Percentiles rank a stretch among this genome's conserved stretches.
Evolutionary conservation across 1,139 yeast genomes (phyloP).

Genomic region (Arxiozyma bovina): DNA sequence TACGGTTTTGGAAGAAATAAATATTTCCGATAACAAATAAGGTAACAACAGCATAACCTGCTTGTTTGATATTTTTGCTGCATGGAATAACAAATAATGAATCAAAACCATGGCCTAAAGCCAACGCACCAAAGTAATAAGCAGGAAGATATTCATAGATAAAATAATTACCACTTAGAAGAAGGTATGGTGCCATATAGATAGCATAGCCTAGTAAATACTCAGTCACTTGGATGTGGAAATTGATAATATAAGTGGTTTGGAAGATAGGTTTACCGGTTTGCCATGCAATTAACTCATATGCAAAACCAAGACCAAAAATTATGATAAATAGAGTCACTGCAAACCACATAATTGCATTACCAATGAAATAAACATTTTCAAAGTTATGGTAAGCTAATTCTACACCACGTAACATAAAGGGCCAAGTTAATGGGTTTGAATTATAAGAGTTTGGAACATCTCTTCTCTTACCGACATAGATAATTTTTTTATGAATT

Average conservation of each 20-base stretch:
- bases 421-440: conserved; percentile 85
- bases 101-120: conserved; percentile 75
- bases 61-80: conserved; percentile 31
- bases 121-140: conserved; percentile 77
- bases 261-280: conserved; percentile 43
- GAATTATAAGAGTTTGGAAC: conserved; percentile 85
- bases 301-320: conserved; percentile 45
- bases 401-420: conserved; percentile 81
- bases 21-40: conserved; percentile 44
- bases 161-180: conserved; percentile 90
- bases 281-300: conserved; percentile 70
- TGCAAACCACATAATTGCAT: conserved; percentile 85
- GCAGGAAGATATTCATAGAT: conserved; percentile 90
- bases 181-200: conserved; percentile 78
- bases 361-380: conserved; percentile 84
- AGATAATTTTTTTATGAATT: conserved; percentile 85
- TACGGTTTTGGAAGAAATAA: conserved; percentile 52
- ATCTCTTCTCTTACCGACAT: conserved; percentile 72
- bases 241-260: conserved; percentile 54
- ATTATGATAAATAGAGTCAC: conserved; percentile 51
- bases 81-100: conserved; percentile 39
- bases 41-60: conserved; percentile 40
- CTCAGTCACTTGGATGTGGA: conserved; percentile 59
- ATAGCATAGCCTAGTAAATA: conserved; percentile 74
- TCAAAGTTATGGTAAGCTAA: conserved; percentile 77